Percentiles rank a stretch among this genome's conserved stretches.
Conservation (phyloP, 179 eudicot genomes). For the Amaranthus tricolor region DNA sequence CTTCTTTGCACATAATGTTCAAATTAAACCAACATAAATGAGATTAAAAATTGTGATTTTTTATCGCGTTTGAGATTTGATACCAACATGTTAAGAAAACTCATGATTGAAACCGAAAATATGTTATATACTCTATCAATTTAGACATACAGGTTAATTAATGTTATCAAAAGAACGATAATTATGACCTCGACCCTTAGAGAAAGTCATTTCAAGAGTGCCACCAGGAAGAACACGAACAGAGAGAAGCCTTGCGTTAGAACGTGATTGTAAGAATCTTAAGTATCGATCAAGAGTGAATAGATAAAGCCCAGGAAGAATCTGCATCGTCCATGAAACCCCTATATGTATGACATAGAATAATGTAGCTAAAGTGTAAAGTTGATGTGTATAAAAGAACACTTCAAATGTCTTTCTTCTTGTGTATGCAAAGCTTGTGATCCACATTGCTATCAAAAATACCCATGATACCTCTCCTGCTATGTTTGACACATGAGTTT, state of each 20-base stretch:
- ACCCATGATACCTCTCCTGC: conserved; percentile 61
- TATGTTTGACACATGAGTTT: conserved; percentile 45
- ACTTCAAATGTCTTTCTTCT: conserved; percentile 65
- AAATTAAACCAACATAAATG: too few species aligned
- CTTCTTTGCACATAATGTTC: too few species aligned
- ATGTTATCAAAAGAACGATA: not conserved
- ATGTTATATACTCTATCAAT: too few species aligned
- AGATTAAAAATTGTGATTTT: too few species aligned
- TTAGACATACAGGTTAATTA: not conserved
- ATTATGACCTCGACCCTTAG: conserved; percentile 52
- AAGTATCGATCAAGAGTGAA: conserved; percentile 75
- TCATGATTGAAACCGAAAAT: too few species aligned
- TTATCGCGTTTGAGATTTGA: too few species aligned
- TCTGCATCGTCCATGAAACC: conserved; percentile 45
- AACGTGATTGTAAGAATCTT: conserved; percentile 69
- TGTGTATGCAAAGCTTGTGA: conserved; percentile 53
- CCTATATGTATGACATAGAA: conserved; percentile 71
- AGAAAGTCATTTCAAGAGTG: conserved; percentile 61
- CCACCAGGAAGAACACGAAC: conserved; percentile 71
- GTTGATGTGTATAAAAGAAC: conserved; percentile 79
- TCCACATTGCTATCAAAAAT: conserved; percentile 56
- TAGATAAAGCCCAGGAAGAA: conserved; percentile 84
- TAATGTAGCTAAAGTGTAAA: conserved; percentile 56
- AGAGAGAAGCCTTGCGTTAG: conserved; percentile 51
- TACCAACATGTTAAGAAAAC: too few species aligned